Conservation (phyloP, 371 early-diverging fungal species). For the Mucor lusitanicus region DNA sequence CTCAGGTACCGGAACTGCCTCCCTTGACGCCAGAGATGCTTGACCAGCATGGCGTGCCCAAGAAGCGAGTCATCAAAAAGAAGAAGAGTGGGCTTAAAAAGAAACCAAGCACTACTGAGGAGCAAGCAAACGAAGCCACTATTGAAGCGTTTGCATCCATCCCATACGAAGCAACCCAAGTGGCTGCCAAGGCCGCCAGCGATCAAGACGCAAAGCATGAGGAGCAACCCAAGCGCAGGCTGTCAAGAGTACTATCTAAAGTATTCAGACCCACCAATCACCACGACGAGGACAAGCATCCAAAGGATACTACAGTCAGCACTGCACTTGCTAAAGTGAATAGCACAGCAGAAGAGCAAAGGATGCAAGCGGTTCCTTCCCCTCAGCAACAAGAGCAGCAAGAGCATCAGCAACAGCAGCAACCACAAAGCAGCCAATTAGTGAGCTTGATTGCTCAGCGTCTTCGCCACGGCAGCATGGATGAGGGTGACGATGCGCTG, state of each 20-base stretch:
- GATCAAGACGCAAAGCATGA: neutral
- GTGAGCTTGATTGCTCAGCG: constrained; percentile 47
- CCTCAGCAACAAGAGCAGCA: neutral
- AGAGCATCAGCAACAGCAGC: constrained; percentile 6
- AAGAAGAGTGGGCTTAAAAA: constrained; percentile 1
- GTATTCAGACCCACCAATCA: constrained; percentile 8
- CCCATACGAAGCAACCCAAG: constrained; percentile 37
- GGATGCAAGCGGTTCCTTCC: neutral
- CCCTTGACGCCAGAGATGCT: constrained; percentile 6
- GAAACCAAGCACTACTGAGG: neutral
- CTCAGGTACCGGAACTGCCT: constrained; percentile 22
- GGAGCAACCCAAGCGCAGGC: constrained; percentile 10
- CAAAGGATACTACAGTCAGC: neutral
- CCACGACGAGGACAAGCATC: neutral
- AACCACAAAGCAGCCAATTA: constrained; percentile 17
- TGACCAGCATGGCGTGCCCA: neutral
- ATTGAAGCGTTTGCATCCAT: constrained; percentile 36
- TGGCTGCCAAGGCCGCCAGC: neutral
- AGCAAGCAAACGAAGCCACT: neutral
- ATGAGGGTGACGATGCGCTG: constrained; percentile 14
- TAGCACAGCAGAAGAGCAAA: neutral
- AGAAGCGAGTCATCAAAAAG: constrained; percentile 9
- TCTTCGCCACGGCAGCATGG: constrained; percentile 21
- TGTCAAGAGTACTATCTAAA: constrained; percentile 16
- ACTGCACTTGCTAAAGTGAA: neutral